Conservation (phyloP, 306 rosid species). For the Carpinus fangiana region DNA sequence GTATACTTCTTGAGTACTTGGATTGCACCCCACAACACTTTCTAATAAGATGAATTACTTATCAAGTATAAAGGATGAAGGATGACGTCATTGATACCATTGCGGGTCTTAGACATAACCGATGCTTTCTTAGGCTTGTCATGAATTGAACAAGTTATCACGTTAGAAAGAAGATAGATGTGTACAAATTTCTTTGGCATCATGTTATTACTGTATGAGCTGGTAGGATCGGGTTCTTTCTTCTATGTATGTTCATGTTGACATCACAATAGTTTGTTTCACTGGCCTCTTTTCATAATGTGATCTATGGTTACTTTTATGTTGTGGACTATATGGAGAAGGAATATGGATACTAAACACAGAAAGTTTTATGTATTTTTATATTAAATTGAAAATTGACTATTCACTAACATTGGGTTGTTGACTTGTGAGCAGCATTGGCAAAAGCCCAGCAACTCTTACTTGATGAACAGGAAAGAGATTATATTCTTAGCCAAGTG, state of each 20-base stretch:
- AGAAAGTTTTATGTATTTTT: conserved; percentile 11
- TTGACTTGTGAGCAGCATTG: conserved; percentile 66
- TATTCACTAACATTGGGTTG: conserved; percentile 12
- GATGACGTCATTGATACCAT: not conserved
- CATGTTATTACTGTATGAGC: not conserved
- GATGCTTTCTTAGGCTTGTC: not conserved
- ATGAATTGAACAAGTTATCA: not conserved
- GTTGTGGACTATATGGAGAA: not conserved
- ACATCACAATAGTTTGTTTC: not conserved
- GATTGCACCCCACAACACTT: too few species aligned
- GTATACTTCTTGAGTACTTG: too few species aligned
- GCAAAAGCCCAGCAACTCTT: conserved; percentile 94
- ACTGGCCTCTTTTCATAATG: not conserved
- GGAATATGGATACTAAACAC: not conserved
- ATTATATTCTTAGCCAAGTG: conserved; percentile 82
- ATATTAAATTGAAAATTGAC: conserved; percentile 15
- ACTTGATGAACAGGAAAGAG: conserved; percentile 93
- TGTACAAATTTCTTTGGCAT: not conserved
- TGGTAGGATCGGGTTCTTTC: not conserved
- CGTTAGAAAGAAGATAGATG: not conserved
- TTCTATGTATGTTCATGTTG: not conserved
- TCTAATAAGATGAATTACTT: too few species aligned
- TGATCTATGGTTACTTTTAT: conserved; percentile 4
- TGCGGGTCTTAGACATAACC: not conserved
- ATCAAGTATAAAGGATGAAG: not conserved